Conservation (phyloP, 2,329 filamentous ascomycete species). For the Talaromyces atroroseus region DNA sequence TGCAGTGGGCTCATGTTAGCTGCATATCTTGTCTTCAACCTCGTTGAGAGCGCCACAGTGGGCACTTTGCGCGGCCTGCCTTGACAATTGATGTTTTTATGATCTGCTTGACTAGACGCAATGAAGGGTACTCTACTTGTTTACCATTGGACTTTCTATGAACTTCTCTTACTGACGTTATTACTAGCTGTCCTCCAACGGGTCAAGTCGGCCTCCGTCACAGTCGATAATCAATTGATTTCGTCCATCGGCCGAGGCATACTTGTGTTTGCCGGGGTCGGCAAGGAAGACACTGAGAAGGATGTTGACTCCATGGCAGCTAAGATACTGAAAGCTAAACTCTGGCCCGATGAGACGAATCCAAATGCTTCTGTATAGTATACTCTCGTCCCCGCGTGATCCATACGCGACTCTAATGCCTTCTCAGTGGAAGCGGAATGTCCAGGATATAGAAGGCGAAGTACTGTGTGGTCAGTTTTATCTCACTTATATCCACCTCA, state of each 20-base stretch:
- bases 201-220: constrained; percentile 91
- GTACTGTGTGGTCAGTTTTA: constrained; percentile 71
- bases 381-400: too few relatives aligned
- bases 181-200: constrained; percentile 52
- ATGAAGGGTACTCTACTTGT: constrained; percentile 13
- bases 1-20: background rate
- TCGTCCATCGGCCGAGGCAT: constrained; percentile 88
- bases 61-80: background rate
- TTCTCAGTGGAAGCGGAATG: constrained; percentile 78
- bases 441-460: constrained; percentile 83
- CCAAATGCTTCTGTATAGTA: constrained; percentile 20
- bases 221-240: constrained; percentile 82
- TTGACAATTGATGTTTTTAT: background rate
- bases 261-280: constrained; percentile 85
- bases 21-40: background rate
- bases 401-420: background rate
- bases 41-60: background rate
- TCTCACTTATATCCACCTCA: background rate
- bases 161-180: background rate
- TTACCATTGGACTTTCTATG: background rate
- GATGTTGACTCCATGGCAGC: constrained; percentile 77
- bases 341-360: constrained; percentile 81
- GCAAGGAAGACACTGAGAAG: constrained; percentile 81
- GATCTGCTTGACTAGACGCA: background rate
- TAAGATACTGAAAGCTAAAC: constrained; percentile 81